These are phyloP conservation scores for Basipetospora chlamydospora DNA, from an alignment of 2,329 filamentous ascomycete species.

Conservation along the genomic window DNA sequence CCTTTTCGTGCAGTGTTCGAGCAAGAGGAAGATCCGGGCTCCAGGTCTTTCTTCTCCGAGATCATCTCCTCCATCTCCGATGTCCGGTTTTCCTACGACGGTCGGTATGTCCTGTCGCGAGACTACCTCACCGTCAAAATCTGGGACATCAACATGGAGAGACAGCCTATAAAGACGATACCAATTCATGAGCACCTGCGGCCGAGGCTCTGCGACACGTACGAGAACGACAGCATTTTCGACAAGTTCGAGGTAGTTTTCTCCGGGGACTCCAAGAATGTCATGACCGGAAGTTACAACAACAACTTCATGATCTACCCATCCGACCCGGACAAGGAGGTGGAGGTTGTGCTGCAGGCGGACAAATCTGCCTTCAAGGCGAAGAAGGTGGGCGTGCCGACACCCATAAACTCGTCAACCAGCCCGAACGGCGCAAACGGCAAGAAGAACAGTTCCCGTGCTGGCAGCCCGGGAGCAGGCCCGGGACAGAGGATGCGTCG, in stretches of 20 bases:
- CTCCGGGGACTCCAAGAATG: constrained; percentile 94
- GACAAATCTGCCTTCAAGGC: constrained; percentile 99
- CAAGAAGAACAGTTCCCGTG: constrained; percentile 81
- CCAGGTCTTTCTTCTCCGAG: constrained; percentile 98
- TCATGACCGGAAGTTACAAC: constrained; percentile 99
- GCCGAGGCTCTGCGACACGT: constrained; percentile 89
- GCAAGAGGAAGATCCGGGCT: constrained; percentile 92
- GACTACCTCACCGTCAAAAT: constrained; percentile 99
- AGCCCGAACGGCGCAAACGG: constrained; percentile 57
- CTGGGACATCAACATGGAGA: constrained; percentile 99
- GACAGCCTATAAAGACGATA: constrained; percentile 93
- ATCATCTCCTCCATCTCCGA: constrained; percentile 99
- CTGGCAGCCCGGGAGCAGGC: constrained; percentile 63
- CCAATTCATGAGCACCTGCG: constrained; percentile 95
- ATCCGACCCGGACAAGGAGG: constrained; percentile 87
- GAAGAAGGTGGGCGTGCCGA: constrained; percentile 97
- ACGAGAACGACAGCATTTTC: constrained; percentile 98
- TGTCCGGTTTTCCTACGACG: constrained; percentile 92
- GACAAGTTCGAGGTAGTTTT: constrained; percentile 99
- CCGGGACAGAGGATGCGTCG: constrained; percentile 93
- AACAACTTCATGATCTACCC: constrained; percentile 99
- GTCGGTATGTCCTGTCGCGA: constrained; percentile 89
- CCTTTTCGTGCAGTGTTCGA: constrained; percentile 61
- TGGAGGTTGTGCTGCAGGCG: constrained; percentile 91
- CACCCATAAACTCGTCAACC: constrained; percentile 76